Percentiles rank a stretch among this genome's conserved stretches.
Conservation (phyloP, 2,329 filamentous ascomycete genomes). For the Colletotrichum sp. region DNA sequence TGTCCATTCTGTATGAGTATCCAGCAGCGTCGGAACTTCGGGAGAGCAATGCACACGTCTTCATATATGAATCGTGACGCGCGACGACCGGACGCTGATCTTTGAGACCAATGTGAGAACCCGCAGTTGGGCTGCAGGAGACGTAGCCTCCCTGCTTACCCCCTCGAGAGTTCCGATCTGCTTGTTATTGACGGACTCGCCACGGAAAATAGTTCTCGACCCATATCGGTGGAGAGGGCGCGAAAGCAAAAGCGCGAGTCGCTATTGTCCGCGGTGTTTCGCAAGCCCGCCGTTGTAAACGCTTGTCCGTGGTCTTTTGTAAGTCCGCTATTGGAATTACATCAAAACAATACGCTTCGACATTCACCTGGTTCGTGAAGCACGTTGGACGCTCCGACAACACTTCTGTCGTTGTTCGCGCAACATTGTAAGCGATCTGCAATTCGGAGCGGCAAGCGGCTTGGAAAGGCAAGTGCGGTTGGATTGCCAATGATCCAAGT, state of each 20-base stretch:
- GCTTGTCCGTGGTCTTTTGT: slow-evolving; percentile 6
- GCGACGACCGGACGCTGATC: not conserved
- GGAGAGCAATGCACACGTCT: not conserved
- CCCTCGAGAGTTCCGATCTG: not conserved
- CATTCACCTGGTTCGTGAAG: not conserved
- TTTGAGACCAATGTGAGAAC: not conserved
- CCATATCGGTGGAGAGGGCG: not conserved
- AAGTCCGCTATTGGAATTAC: not conserved
- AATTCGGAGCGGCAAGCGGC: not conserved
- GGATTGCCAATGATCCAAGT: not conserved
- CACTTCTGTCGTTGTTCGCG: not conserved
- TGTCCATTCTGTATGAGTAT: not conserved
- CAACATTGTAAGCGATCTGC: not conserved
- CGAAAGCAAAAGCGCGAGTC: not conserved
- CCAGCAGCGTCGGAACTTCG: not conserved
- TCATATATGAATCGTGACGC: slow-evolving; percentile 1
- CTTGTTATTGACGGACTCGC: not conserved
- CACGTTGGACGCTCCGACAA: not conserved
- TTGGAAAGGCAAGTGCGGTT: not conserved
- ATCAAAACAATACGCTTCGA: not conserved
- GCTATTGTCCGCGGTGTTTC: slow-evolving; percentile 9
- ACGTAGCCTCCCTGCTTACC: not conserved
- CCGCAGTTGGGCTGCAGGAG: not conserved
- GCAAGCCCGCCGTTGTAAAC: not conserved
- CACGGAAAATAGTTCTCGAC: not conserved